These are phyloP conservation scores for Mycothermus thermophilus DNA, from an alignment of 495 filamentous ascomycete species.

Conservation along the genomic window DNA sequence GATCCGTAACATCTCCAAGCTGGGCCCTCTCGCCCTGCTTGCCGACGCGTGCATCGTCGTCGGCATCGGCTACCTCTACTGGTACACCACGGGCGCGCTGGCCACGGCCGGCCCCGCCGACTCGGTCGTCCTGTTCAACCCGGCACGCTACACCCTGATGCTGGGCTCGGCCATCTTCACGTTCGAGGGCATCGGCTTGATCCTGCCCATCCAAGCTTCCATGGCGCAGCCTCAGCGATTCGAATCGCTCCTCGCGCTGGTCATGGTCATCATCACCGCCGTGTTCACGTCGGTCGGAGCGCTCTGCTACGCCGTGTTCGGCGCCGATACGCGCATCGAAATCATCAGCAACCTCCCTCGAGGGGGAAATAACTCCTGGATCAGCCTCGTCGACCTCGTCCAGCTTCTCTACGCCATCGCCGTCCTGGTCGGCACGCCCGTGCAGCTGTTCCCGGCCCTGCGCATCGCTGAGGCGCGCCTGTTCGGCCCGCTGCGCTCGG, in stretches of 20 bases:
- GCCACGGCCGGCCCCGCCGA: constrained; percentile 31
- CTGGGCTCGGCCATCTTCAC: constrained; percentile 53
- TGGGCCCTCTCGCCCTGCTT: constrained; percentile 44
- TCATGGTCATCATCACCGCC: constrained; percentile 50
- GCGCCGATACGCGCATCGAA: constrained; percentile 41
- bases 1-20: constrained; percentile 52
- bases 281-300: constrained; percentile 50
- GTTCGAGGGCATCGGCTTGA: constrained; percentile 54
- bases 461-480: constrained; percentile 44
- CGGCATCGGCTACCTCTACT: constrained; percentile 51
- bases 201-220: constrained; percentile 49
- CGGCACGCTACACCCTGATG: constrained; percentile 44
- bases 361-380: too few species aligned
- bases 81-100: constrained; percentile 41
- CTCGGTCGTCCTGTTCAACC: constrained; percentile 47
- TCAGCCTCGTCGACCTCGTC: constrained; percentile 48
- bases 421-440: constrained; percentile 46
- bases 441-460: constrained; percentile 51
- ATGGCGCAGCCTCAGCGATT: constrained; percentile 49
- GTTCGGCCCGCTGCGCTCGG: constrained; percentile 39
- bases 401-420: constrained; percentile 54
- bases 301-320: constrained; percentile 53
- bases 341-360: constrained; percentile 53
- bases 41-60: constrained; percentile 50
- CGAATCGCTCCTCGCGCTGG: constrained; percentile 38